These are phyloP conservation scores for Hibiscus mutabilis DNA, from an alignment of 345 rosid species.

Conservation along the genomic window DNA sequence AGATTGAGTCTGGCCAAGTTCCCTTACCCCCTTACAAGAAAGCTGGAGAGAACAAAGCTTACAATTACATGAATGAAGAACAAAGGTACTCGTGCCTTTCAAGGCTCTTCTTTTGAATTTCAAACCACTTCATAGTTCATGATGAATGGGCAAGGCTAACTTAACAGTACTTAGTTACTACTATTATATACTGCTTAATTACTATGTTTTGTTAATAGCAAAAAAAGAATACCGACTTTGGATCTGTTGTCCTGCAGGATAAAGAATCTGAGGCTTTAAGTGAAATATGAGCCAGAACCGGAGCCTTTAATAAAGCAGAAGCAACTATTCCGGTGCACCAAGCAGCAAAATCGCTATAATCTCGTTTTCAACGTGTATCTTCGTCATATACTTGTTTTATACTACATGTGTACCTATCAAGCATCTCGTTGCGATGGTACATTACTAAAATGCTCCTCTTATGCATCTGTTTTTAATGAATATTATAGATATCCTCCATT, in stretches of 20 bases:
- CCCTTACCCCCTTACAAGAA: conserved; percentile 43
- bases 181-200: neutral
- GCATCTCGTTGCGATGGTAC: neutral
- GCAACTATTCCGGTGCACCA: neutral
- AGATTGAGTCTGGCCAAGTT: conserved; percentile 41
- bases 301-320: neutral
- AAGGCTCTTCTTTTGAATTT: neutral
- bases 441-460: neutral
- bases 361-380: neutral
- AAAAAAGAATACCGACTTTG: neutral
- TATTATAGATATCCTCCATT: neutral
- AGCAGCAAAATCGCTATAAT: neutral
- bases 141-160: neutral
- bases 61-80: conserved; percentile 27
- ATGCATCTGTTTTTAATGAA: neutral
- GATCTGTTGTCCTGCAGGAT: conserved; percentile 24
- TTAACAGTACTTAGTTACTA: neutral
- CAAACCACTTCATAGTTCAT: no score
- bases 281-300: conserved; percentile 13
- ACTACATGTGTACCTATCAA: neutral
- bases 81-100: conserved; percentile 15
- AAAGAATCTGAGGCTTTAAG: conserved; percentile 28
- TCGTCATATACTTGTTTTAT: neutral
- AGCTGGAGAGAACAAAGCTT: conserved; percentile 1
- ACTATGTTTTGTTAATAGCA: neutral